Conservation (phyloP, 768 basidiomycete species). For the Hericium rajendrae region DNA sequence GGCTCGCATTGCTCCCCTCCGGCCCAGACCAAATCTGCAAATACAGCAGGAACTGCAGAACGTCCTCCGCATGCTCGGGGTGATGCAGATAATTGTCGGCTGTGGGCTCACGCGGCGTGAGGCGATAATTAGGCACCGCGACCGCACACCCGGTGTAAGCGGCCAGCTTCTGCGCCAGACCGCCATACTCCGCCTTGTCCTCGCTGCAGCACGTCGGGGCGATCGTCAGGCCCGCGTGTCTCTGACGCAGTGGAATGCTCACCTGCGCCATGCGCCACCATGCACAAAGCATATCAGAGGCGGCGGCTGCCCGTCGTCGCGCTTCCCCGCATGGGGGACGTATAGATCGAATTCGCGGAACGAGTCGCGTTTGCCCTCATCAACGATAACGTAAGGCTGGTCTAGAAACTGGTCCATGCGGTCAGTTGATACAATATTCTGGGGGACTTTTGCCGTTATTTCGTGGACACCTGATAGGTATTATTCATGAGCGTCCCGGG, state of each 20-base stretch:
- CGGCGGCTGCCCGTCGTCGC: conserved; percentile 3
- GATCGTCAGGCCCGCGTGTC: neutral
- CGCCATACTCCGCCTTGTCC: conserved; percentile 54
- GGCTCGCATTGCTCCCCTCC: conserved; percentile 7
- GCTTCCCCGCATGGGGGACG: conserved; percentile 14
- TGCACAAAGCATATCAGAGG: conserved; percentile 68
- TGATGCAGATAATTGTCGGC: conserved; percentile 38
- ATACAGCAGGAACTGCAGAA: conserved; percentile 52
- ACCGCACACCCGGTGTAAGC: conserved; percentile 43
- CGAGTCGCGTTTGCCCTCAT: conserved; percentile 16
- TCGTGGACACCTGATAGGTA: neutral
- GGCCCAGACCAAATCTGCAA: conserved; percentile 39
- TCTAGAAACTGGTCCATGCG: conserved; percentile 9
- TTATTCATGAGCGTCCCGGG: neutral
- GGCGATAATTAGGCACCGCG: conserved; percentile 69
- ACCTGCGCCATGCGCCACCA: conserved; percentile 81
- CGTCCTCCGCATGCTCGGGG: conserved; percentile 62
- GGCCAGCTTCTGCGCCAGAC: conserved; percentile 45
- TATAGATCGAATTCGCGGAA: conserved; percentile 50
- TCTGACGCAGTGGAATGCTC: conserved; percentile 20
- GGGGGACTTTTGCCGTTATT: conserved; percentile 10
- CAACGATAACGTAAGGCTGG: conserved; percentile 27
- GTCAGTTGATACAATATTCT: neutral
- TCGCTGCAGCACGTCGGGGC: conserved; percentile 36
- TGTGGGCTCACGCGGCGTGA: conserved; percentile 32